phyloP scores from a whole-genome alignment of 2,329 filamentous ascomycete species.

The Apiospora kogelbergensis region DNA sequence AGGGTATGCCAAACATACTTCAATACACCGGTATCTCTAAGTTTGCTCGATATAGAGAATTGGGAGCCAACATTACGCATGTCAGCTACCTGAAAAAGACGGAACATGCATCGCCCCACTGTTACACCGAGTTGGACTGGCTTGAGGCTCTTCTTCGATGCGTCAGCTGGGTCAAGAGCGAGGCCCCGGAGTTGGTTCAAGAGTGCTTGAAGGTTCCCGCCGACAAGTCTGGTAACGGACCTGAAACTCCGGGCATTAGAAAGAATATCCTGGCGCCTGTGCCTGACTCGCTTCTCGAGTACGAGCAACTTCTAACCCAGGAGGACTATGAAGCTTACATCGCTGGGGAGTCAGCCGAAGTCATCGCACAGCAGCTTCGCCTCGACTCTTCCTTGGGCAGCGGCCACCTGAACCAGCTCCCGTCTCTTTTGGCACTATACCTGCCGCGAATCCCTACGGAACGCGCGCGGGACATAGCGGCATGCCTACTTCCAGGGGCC shows the following conservation, averaged over 20 bases:
- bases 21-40: not conserved
- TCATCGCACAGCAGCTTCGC: not conserved
- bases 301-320: not conserved
- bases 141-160: slow-evolving; percentile 5
- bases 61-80: not conserved
- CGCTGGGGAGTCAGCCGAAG: not conserved
- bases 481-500: not conserved
- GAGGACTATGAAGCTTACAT: not conserved
- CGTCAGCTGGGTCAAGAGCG: slow-evolving; percentile 8
- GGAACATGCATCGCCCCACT: not conserved
- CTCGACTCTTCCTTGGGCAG: not conserved
- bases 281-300: not conserved
- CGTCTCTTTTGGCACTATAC: not conserved
- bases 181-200: not conserved
- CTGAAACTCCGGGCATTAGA: not conserved
- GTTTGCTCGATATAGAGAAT: not conserved
- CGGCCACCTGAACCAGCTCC: not conserved
- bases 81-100: not conserved
- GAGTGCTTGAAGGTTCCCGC: not conserved
- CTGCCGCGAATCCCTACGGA: not conserved
- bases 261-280: not conserved
- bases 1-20: not conserved
- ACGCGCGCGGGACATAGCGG: not conserved
- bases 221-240: not conserved
- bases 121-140: slow-evolving; percentile 8